Evolutionary conservation across 306 rosid species (phyloP).

Genomic region (apple (Malus domestica)): DNA sequence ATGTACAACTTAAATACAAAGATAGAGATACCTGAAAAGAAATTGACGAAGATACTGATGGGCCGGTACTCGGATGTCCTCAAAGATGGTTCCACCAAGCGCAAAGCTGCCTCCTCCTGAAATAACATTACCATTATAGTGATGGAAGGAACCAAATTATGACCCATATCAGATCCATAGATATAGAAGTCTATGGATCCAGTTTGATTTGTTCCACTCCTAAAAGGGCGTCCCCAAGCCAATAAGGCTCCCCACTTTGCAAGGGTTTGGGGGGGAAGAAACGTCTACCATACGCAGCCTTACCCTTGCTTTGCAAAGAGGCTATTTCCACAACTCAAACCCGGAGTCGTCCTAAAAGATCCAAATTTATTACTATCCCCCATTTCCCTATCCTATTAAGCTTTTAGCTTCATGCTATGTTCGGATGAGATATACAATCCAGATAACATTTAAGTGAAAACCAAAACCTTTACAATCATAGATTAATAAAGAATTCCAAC

Average conservation of each 20-base stretch:
- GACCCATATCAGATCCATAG: background rate
- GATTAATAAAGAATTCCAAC: constrained; percentile 28
- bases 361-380: background rate
- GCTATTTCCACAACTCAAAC: too few species aligned
- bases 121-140: constrained; percentile 12
- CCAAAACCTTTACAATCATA: background rate
- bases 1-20: constrained; percentile 1
- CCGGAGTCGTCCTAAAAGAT: too few species aligned
- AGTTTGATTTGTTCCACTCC: background rate
- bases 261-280: too few species aligned
- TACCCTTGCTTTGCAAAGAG: too few species aligned
- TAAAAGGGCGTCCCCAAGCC: background rate
- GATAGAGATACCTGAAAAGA: constrained; percentile 62
- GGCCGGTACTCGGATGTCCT: constrained; percentile 77
- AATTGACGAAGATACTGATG: constrained; percentile 67
- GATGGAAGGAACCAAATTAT: background rate
- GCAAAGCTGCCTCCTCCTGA: constrained; percentile 87
- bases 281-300: too few species aligned
- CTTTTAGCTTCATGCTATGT: background rate
- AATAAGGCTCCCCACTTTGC: too few species aligned
- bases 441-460: background rate
- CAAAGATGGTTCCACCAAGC: constrained; percentile 61
- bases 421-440: background rate
- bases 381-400: background rate
- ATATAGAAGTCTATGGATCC: background rate